Evolutionary conservation across 2,329 filamentous ascomycete genomes (phyloP), one percentile per base, ranked within the genome.

Genomic region (Escovopsis sp.): DNA sequence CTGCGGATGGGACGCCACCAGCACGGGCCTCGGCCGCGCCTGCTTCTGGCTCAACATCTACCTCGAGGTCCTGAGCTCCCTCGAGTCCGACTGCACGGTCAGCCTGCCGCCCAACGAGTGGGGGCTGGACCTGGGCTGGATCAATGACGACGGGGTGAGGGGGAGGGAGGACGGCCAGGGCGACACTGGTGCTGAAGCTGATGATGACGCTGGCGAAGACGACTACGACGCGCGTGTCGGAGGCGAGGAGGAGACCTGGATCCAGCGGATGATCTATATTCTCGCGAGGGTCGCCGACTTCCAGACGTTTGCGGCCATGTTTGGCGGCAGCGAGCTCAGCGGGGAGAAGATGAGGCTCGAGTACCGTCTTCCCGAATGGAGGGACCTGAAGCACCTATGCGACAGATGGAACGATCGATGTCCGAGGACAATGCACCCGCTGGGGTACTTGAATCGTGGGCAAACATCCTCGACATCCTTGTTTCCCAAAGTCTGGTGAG

Each of bases 31-130:
- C 15, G 87, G 85, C 1, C 73, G 77, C 1, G 85, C 87, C 1
- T 94, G 87, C 54, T 94, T 94, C 58, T 94, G 88, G 87, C 65
- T 94, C 27, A 94, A 92, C 47, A 76, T 93, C 13, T 80, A 79
- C 13, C 80, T 94, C 68, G 88, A 96, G 53, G 65, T 94, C n/a
- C 64, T 94, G 19, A 84, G 76, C 43, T 94, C 86, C 53, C 63
- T 94, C 13, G 79, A 84, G 44, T 85, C 85, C 56, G 86, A 88
- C 52, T 93, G 83, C 80, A 72, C 77, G 44, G 74, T 85, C 11
- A 77, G 83, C 1, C 94, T 86, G 84, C 76, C 93, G 36, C 87
- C 86, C 1, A 84, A 94, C 46, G 74, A 83, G 10, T 94, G 88
- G 87, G 82, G 81, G 1, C 65, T 94, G 14, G 78, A 93, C 47